These are phyloP conservation scores for Smittium culicis DNA, from an alignment of 371 early-diverging fungal species.

Conservation along the genomic window DNA sequence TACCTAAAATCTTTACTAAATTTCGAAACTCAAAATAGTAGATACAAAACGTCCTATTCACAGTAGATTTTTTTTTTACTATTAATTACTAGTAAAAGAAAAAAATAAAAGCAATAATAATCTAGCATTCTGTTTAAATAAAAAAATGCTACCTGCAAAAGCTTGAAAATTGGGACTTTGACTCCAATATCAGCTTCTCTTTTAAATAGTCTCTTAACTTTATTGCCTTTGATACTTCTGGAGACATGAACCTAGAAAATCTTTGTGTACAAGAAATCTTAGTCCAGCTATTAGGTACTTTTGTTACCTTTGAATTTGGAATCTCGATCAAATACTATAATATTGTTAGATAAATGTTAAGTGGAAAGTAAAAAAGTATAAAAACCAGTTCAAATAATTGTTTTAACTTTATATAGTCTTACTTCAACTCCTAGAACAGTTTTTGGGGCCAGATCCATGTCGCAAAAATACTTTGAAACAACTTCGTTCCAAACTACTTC, in stretches of 20 bases:
- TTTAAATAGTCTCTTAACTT: slow-evolving; percentile 53
- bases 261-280: slow-evolving; percentile 65
- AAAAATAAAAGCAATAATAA: not conserved
- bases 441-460: slow-evolving; percentile 5
- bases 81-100: not conserved
- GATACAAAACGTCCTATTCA: slow-evolving; percentile 30
- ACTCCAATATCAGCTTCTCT: slow-evolving; percentile 24
- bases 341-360: not conserved
- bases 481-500: not conserved
- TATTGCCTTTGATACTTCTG: slow-evolving; percentile 43
- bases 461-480: not conserved
- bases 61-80: not conserved
- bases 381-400: not conserved
- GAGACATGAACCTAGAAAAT: slow-evolving; percentile 69
- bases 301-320: slow-evolving; percentile 33
- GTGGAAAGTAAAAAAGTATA: slow-evolving; percentile 10
- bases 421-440: slow-evolving; percentile 47
- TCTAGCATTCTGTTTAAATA: not conserved
- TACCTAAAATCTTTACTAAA: slow-evolving; percentile 44
- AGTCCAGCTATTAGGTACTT: slow-evolving; percentile 58
- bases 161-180: not conserved
- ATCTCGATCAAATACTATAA: slow-evolving; percentile 44
- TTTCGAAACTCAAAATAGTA: slow-evolving; percentile 49
- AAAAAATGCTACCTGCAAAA: slow-evolving; percentile 1
- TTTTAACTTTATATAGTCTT: not conserved